These are phyloP conservation scores for Solanum rostratum DNA, from an alignment of 257 asterid genomes.

Conservation along the genomic window DNA sequence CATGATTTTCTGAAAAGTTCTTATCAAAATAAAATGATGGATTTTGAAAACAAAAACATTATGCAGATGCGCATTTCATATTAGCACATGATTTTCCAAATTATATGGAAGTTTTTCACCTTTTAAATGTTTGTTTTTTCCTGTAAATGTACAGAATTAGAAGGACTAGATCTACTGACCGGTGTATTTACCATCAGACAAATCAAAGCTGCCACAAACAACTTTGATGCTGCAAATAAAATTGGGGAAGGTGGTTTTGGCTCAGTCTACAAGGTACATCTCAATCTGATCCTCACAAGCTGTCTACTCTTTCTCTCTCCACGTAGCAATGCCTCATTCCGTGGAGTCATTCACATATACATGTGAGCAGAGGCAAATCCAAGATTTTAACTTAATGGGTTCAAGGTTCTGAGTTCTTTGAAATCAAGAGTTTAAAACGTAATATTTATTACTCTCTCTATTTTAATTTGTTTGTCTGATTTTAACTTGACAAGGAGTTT, in stretches of 20 bases:
- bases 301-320: neutral
- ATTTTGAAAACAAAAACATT: neutral
- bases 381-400: neutral
- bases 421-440: neutral
- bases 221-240: conserved; percentile 10
- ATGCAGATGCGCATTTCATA: neutral
- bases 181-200: conserved; percentile 4
- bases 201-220: conserved; percentile 7
- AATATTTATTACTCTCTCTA: neutral
- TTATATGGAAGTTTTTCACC: neutral
- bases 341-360: neutral
- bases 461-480: neutral
- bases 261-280: conserved; percentile 9
- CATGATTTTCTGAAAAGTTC: neutral
- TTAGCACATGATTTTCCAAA: neutral
- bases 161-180: conserved; percentile 3
- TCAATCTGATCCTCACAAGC: neutral
- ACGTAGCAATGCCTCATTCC: neutral
- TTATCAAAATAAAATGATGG: neutral
- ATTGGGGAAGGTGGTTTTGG: conserved; percentile 18
- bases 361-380: neutral
- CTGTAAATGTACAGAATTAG: neutral
- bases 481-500: neutral
- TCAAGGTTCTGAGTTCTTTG: neutral
- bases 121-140: neutral